Base-by-base conservation (phyloP, 2,329 filamentous ascomycete genomes). In the Phialophora tarda region DNA sequence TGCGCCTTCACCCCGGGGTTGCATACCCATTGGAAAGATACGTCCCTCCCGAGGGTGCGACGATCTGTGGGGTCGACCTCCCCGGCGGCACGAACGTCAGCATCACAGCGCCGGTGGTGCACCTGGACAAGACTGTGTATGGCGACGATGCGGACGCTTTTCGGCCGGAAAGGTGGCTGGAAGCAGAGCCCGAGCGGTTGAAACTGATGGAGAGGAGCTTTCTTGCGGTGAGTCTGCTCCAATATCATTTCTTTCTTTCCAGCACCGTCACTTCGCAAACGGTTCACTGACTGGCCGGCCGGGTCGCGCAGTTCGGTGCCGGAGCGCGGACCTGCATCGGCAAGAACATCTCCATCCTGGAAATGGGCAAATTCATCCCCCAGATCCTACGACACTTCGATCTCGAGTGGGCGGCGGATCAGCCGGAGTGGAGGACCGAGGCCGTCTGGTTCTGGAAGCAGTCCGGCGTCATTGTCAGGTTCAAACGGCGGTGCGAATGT, bases 41-140 rank as follows among this genome's bases (percentile, higher is more conserved):
- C 70, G 85, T 71, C 11, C 69, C 69, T 3, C 90, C 92, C 73
- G 91, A 61, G 23, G 74, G 74, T 2, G 61, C 61, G 1, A 70
- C 56, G 17, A 66, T 76, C 21, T 65, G 70, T 2, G 76, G 74
- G 0, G 47, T 70, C 1, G 74, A 71, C 24, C 72, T 80, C 11
- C 75, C 77, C 0, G 67, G 55, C 14, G 65, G 69, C 24, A 69
- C 67, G 26, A 64, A 56, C 24, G 56, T 71, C 26, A 54, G 61
- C 24, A 38, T 60, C 41, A 62, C 59, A 24, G 34, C 60, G 5
- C 26, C 56, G 10, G 59, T 63, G 21, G 44, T 69, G 6, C 61
- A 69, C 7, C 28, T 58, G 41, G 51, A 73, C 47, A 53, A 48
- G 28, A 65, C 63, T 0, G 58, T 73, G 24, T 74, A 62, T 57